Percentiles rank a stretch among this genome's conserved stretches.
Conservation (phyloP, 2,329 filamentous ascomycete genomes). For the Talaromyces rugulosus region DNA sequence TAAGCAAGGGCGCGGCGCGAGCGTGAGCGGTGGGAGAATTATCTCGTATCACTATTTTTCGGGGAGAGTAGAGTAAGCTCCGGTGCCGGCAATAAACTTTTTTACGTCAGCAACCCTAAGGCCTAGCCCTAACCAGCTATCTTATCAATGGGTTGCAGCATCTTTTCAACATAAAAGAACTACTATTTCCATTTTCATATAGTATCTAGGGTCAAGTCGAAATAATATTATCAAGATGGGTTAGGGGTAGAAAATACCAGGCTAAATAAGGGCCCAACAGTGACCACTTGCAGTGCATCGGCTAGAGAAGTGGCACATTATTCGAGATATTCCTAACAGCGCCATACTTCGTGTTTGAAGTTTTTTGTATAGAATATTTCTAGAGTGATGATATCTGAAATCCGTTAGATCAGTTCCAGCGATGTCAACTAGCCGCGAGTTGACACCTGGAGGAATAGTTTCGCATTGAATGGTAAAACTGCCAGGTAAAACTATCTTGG, state of each 20-base stretch:
- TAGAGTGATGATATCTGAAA: not conserved
- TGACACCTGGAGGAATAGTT: not conserved
- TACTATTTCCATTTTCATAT: not conserved
- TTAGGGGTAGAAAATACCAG: not conserved
- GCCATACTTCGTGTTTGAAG: not conserved
- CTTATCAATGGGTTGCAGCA: not conserved
- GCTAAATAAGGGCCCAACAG: not conserved
- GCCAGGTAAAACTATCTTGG: not conserved
- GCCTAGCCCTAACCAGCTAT: constrained; percentile 11
- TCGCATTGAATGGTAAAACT: not conserved
- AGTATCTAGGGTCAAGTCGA: not conserved
- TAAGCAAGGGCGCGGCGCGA: no score
- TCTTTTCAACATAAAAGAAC: not conserved
- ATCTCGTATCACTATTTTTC: not conserved
- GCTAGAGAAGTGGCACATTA: not conserved
- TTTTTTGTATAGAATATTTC: not conserved
- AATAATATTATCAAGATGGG: not conserved
- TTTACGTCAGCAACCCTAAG: constrained; percentile 15
- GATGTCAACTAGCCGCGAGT: not conserved
- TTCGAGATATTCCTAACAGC: not conserved
- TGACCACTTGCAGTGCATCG: no score
- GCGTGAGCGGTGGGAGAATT: not conserved
- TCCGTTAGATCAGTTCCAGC: not conserved
- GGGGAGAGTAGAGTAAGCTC: not conserved
- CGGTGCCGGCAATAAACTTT: not conserved